phyloP scores from a whole-genome alignment of 2,329 filamentous ascomycete genomes.

The Diaporthe aspalathi region DNA sequence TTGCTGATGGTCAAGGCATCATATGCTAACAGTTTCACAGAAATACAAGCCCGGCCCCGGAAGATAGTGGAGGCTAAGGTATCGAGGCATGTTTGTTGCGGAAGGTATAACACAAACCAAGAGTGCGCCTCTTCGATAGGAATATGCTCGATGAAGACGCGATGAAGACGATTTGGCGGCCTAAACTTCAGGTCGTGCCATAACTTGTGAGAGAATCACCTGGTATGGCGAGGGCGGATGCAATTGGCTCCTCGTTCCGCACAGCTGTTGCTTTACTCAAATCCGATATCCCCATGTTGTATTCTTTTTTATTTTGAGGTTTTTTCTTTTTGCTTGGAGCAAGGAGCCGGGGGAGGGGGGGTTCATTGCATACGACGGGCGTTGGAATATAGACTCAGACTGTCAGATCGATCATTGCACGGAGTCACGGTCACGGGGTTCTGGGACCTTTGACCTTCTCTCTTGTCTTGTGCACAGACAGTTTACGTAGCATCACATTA shows the following conservation, averaged over 20 bases:
- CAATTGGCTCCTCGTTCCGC: neutral
- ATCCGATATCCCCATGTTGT: neutral
- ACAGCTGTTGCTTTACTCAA: neutral
- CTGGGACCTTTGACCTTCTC: neutral
- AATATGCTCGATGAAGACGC: neutral
- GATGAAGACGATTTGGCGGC: neutral
- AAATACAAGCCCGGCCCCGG: conserved; percentile 40
- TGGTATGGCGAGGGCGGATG: neutral
- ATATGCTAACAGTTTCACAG: conserved; percentile 32
- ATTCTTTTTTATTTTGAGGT: neutral
- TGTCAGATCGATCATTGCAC: conserved; percentile 37
- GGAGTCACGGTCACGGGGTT: conserved; percentile 37
- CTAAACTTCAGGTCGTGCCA: neutral
- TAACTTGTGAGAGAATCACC: neutral
- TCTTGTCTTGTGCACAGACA: neutral
- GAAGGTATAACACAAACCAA: neutral
- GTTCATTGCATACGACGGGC: conserved; percentile 35
- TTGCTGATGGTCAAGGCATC: neutral
- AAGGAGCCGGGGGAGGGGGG: conserved; percentile 15
- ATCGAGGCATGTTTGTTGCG: conserved; percentile 3
- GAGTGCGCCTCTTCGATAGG: neutral
- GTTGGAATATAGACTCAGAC: conserved; percentile 36
- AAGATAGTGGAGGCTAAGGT: conserved; percentile 16
- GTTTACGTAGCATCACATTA: neutral
- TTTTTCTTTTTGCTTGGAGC: conserved; percentile 8